phyloP scores from a whole-genome alignment of 352 stramenopile genomes.

The Phytophthora pisi region DNA sequence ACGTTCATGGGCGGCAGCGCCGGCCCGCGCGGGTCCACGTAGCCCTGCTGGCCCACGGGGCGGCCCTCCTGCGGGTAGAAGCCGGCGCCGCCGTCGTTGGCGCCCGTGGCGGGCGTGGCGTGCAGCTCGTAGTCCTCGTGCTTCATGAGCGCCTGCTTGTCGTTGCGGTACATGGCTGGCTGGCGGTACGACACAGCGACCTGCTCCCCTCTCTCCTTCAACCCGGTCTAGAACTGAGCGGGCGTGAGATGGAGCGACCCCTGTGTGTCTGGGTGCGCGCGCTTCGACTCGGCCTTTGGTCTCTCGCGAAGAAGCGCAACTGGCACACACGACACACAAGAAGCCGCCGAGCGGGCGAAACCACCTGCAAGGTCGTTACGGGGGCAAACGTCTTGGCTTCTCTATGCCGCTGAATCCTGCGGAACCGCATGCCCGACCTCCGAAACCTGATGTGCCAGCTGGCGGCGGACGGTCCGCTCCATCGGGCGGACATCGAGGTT shows the following conservation, averaged over 20 bases:
- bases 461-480: conserved; percentile 8
- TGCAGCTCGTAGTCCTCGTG: conserved; percentile 68
- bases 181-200: conserved; percentile 2
- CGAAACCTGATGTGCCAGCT: no score
- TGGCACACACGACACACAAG: conserved; percentile 7
- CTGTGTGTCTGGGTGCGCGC: conserved; percentile 4
- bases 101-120: conserved; percentile 56
- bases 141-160: conserved; percentile 46
- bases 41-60: conserved; percentile 55
- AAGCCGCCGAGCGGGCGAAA: conserved; percentile 20
- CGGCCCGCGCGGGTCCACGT: conserved; percentile 70
- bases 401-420: neutral
- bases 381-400: conserved; percentile 15
- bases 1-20: conserved; percentile 73
- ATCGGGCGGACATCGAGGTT: conserved; percentile 24
- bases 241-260: no score
- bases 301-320: conserved; percentile 43
- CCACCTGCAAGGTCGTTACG: conserved; percentile 28
- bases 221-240: no score
- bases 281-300: conserved; percentile 19
- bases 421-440: no score
- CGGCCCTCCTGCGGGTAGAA: conserved; percentile 60
- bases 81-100: conserved; percentile 50
- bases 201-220: neutral
- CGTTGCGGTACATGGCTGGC: conserved; percentile 48